phyloP scores from a whole-genome alignment of 805 yeast species.

The Vanderwaltozyma yarrowii region DNA sequence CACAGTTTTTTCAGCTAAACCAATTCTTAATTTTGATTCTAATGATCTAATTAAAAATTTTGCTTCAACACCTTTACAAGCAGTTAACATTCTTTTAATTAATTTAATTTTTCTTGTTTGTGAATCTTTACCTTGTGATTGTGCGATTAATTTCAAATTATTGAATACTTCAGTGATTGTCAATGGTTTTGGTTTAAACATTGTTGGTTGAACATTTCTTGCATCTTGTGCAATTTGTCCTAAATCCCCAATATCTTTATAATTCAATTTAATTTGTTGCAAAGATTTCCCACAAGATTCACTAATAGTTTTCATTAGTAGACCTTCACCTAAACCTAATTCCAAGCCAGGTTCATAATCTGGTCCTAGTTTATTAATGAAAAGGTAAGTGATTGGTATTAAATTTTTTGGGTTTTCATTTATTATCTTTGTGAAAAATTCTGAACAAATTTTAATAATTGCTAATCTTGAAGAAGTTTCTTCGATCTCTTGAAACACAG shows the following conservation, averaged over 20 bases:
- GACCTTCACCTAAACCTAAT: constrained; percentile 85
- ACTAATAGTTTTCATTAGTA: constrained; percentile 77
- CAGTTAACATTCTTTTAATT: constrained; percentile 75
- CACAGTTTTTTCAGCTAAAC: constrained; percentile 89
- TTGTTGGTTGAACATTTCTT: constrained; percentile 75
- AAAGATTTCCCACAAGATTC: constrained; percentile 81
- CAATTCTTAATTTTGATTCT: constrained; percentile 89
- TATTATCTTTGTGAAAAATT: constrained; percentile 58
- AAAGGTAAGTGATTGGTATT: constrained; percentile 66
- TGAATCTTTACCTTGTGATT: constrained; percentile 66
- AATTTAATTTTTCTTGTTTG: constrained; percentile 68
- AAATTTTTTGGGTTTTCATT: constrained; percentile 43
- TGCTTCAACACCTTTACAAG: constrained; percentile 80
- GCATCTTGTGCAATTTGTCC: constrained; percentile 84
- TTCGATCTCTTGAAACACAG: constrained; percentile 70
- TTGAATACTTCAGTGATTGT: constrained; percentile 65
- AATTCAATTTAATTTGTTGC: constrained; percentile 61
- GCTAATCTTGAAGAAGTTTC: constrained; percentile 73
- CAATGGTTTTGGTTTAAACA: constrained; percentile 85
- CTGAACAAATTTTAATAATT: constrained; percentile 65
- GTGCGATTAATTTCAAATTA: constrained; percentile 67
- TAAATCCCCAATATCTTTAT: constrained; percentile 75
- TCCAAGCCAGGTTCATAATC: constrained; percentile 87
- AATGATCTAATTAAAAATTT: constrained; percentile 81
- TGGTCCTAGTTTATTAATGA: constrained; percentile 85